phyloP scores from a whole-genome alignment of 2,329 filamentous ascomycete genomes.

The Fusarium phyllophilum region DNA sequence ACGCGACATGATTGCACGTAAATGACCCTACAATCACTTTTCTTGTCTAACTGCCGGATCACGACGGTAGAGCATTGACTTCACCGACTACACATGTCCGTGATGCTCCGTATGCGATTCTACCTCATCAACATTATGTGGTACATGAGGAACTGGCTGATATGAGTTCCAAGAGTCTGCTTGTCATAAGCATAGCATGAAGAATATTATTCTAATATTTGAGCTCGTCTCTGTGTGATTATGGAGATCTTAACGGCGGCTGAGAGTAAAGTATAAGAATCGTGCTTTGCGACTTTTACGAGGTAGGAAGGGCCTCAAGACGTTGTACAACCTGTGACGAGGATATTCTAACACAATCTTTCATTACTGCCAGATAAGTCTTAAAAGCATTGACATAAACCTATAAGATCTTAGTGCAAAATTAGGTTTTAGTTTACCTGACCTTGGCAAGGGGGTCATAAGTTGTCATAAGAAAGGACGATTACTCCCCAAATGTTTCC shows the following conservation, averaged over 20 bases:
- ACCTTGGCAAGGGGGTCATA: background rate
- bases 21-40: background rate
- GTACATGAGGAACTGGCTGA: background rate
- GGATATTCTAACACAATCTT: background rate
- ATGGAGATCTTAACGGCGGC: background rate
- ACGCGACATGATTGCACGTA: background rate
- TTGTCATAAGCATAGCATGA: background rate
- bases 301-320: background rate
- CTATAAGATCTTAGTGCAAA: background rate
- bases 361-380: too few relatives aligned
- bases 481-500: background rate
- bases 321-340: background rate
- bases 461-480: background rate
- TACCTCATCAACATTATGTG: background rate
- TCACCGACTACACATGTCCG: too few relatives aligned
- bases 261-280: background rate
- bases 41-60: background rate
- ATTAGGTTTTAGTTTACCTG: background rate
- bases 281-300: background rate
- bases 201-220: too few relatives aligned
- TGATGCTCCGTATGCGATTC: background rate
- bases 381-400: accelerated
- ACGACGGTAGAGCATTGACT: accelerated
- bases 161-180: too few relatives aligned
- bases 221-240: background rate